Evolutionary conservation across 345 rosid species (phyloP).

Genomic region (Luvunga scandens): DNA sequence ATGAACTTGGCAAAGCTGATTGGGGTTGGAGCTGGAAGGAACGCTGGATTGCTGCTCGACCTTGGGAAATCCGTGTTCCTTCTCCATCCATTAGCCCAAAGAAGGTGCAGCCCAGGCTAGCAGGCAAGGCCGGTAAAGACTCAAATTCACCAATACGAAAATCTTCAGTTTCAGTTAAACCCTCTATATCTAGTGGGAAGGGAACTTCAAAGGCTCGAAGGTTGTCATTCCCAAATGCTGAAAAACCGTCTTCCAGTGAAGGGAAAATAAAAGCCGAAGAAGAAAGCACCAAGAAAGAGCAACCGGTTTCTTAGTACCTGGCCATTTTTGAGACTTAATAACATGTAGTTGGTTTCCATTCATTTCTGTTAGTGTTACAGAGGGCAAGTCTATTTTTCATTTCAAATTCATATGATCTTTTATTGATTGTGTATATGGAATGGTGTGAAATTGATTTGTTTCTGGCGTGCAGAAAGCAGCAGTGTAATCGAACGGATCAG

Average conservation of each 20-base stretch:
- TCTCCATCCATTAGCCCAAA: conserved; percentile 44
- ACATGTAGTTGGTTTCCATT: background rate
- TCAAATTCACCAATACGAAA: conserved; percentile 49
- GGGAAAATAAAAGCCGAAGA: conserved; percentile 24
- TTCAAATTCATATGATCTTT: conserved; percentile 3
- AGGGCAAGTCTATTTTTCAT: background rate
- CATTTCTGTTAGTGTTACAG: background rate
- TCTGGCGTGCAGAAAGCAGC: background rate
- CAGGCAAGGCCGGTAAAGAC: conserved; percentile 37
- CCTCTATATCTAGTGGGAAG: conserved; percentile 38
- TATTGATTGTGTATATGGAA: conserved; percentile 7
- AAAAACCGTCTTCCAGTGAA: conserved; percentile 32
- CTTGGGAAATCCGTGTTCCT: conserved; percentile 82
- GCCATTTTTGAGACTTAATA: background rate
- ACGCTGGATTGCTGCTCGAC: conserved; percentile 88
- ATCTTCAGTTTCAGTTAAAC: conserved; percentile 45
- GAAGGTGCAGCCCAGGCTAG: conserved; percentile 43
- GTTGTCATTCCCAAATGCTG: conserved; percentile 63
- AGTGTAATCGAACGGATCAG: background rate
- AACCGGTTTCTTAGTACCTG: background rate
- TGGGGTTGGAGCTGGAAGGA: conserved; percentile 99
- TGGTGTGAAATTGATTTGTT: conserved; percentile 9
- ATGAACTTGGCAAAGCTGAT: conserved; percentile 65
- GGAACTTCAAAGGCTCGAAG: conserved; percentile 49
- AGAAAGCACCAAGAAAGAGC: conserved; percentile 13